Percentiles rank a stretch among this genome's conserved stretches.
Conservation (phyloP, 2,329 filamentous ascomycete species). For the Aureobasidium sp. region DNA sequence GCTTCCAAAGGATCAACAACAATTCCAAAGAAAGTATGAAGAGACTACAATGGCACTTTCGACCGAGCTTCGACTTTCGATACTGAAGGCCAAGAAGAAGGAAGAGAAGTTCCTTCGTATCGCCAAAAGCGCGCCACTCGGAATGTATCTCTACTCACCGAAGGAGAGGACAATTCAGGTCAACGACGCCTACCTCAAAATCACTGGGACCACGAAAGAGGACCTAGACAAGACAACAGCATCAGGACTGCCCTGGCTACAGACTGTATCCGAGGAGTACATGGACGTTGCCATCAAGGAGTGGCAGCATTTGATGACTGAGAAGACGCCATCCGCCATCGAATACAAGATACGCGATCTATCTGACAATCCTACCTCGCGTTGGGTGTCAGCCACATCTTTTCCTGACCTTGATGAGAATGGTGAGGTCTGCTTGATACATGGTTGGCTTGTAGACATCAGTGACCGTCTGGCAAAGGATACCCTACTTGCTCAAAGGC, state of each 20-base stretch:
- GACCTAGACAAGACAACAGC: not conserved
- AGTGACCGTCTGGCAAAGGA: conserved; percentile 39
- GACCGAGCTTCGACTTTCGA: conserved; percentile 28
- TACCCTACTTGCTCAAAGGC: conserved; percentile 26
- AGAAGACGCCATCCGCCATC: not conserved
- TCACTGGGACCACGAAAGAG: conserved; percentile 24
- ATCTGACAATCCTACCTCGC: not conserved
- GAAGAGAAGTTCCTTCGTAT: conserved; percentile 31
- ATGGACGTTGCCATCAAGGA: not conserved
- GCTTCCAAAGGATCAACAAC: not conserved
- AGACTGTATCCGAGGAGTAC: not conserved
- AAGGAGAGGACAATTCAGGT: conserved; percentile 32
- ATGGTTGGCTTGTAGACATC: conserved; percentile 40
- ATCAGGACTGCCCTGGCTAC: not conserved
- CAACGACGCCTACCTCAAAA: conserved; percentile 35
- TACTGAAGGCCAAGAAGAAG: conserved; percentile 27
- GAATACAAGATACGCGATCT: not conserved
- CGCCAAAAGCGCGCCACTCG: conserved; percentile 33
- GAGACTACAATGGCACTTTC: conserved; percentile 32
- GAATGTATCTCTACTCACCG: conserved; percentile 29
- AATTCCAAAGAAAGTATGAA: conserved; percentile 29
- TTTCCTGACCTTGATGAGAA: conserved; percentile 26
- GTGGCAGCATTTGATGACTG: not conserved
- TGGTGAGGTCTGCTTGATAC: conserved; percentile 32
- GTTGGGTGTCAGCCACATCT: conserved; percentile 9